These are phyloP conservation scores for Kuraishia molischiana DNA, from an alignment of 805 yeast genomes.

Conservation along the genomic window DNA sequence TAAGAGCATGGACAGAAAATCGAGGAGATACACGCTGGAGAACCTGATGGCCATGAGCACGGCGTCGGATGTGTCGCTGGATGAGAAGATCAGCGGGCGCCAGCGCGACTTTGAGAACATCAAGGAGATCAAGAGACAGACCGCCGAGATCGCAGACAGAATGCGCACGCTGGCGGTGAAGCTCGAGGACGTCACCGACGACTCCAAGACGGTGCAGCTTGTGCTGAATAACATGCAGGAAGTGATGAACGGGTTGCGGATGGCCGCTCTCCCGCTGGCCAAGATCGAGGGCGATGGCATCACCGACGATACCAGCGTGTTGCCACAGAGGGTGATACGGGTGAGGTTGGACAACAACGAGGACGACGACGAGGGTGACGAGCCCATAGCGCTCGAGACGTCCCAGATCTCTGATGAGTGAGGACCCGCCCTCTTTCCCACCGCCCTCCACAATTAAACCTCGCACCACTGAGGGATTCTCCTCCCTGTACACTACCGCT, in stretches of 20 bases:
- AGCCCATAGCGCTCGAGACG: not conserved
- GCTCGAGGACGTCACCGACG: not conserved
- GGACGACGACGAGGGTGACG: not conserved
- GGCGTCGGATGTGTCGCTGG: not conserved
- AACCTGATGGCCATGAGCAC: not conserved
- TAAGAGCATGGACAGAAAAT: too few species aligned
- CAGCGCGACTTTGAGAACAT: not conserved
- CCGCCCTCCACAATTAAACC: too few species aligned
- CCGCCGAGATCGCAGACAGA: not conserved
- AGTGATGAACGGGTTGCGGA: not conserved
- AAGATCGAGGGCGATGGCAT: not conserved
- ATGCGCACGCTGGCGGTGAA: not conserved
- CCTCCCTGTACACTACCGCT: too few species aligned
- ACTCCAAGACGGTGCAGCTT: not conserved
- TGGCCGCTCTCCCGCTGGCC: not conserved
- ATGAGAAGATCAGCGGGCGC: not conserved
- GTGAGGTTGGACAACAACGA: not conserved
- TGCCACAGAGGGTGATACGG: not conserved
- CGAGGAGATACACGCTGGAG: not conserved
- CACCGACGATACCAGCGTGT: not conserved
- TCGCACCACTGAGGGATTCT: too few species aligned
- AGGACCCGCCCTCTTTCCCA: too few species aligned
- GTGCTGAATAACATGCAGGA: not conserved
- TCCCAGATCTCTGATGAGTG: not conserved
- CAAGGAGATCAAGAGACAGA: not conserved